These are phyloP conservation scores for Setaria italica DNA, from an alignment of 202 grass and related monocot genomes.

Conservation along the genomic window DNA sequence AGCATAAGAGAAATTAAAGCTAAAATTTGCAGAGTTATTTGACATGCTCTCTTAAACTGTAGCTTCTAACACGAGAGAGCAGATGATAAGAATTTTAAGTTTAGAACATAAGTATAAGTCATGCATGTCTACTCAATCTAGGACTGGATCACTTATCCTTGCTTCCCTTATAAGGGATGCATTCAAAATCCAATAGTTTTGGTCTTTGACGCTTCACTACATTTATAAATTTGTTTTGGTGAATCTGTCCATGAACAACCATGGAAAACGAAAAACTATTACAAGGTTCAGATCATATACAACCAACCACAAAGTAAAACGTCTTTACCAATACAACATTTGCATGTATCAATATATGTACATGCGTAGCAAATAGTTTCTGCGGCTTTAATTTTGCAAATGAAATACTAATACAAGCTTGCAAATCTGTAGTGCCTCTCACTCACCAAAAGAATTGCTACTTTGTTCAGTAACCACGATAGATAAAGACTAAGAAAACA, in stretches of 20 bases:
- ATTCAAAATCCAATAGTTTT: conserved; percentile 11
- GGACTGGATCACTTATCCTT: not conserved
- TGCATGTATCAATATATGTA: too few relatives aligned
- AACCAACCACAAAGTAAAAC: not conserved
- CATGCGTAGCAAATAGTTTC: not conserved
- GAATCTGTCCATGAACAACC: not conserved
- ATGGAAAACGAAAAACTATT: not conserved
- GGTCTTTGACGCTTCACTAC: not conserved
- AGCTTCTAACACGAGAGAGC: not conserved
- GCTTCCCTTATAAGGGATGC: not conserved
- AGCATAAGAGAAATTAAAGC: not conserved
- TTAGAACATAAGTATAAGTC: not conserved
- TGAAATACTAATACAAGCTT: not conserved
- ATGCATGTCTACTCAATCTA: not conserved
- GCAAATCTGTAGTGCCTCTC: not conserved
- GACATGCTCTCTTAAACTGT: not conserved
- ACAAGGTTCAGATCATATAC: not conserved
- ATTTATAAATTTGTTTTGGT: not conserved
- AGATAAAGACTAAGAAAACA: not conserved
- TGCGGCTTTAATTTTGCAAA: not conserved
- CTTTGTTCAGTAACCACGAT: not conserved
- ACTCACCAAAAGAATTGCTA: not conserved
- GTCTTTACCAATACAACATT: not conserved
- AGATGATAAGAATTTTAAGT: not conserved
- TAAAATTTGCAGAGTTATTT: not conserved